Evolutionary conservation across 371 early-diverging fungal species (phyloP).

Genomic region (Syncephalastrum racemosum): DNA sequence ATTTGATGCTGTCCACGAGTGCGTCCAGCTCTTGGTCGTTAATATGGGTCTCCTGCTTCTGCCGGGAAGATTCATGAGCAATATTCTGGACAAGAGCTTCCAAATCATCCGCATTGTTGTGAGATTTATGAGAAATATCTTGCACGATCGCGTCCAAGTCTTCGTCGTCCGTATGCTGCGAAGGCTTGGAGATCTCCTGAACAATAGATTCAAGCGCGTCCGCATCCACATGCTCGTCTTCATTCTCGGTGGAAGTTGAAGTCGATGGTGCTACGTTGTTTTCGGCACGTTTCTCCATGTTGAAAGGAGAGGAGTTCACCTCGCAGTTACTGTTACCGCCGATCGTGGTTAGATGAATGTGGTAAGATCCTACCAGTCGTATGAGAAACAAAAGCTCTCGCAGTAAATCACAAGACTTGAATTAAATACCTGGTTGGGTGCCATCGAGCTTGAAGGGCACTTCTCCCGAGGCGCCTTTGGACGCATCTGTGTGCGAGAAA

Average conservation of each 20-base stretch:
- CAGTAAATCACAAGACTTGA: no score
- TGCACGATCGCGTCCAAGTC: background rate
- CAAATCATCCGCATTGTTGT: background rate
- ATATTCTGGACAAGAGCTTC: background rate
- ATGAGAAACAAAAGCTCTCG: no score
- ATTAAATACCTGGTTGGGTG: slow-evolving; percentile 18
- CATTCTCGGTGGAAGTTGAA: background rate
- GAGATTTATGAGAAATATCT: background rate
- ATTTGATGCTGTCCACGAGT: slow-evolving; percentile 5
- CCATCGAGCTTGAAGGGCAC: slow-evolving; percentile 26
- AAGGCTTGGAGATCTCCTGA: background rate
- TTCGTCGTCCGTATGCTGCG: background rate
- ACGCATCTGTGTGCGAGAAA: slow-evolving; percentile 25
- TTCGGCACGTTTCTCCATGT: slow-evolving; percentile 11
- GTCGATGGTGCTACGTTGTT: slow-evolving; percentile 1
- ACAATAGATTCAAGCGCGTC: background rate
- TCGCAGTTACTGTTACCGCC: slow-evolving; percentile 16
- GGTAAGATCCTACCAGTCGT: slow-evolving; percentile 9
- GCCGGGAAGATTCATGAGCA: background rate
- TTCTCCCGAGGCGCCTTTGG: slow-evolving; percentile 28
- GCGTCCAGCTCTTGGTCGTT: slow-evolving; percentile 3
- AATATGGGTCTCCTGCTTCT: background rate
- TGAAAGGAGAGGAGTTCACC: slow-evolving; percentile 26
- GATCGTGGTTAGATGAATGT: slow-evolving; percentile 26
- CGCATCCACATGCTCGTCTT: background rate